These are phyloP conservation scores for Pseudozyma sp. DNA, from an alignment of 1,284 basidiomycete species.

Conservation along the genomic window DNA sequence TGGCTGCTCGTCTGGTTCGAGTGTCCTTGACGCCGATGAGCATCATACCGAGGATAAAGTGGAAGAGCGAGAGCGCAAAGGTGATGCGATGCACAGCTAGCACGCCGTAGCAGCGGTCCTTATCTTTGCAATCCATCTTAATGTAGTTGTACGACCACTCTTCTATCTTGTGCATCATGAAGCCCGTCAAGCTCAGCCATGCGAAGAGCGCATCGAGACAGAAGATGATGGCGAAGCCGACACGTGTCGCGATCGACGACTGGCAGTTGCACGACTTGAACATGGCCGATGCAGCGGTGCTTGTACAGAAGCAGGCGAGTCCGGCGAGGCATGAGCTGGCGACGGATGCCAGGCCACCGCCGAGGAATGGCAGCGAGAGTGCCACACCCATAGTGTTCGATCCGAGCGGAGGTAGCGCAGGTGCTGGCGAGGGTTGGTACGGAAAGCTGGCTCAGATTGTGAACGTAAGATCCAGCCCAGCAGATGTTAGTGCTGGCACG, in stretches of 20 bases:
- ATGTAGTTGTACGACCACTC: constrained; percentile 96
- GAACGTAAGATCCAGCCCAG: too few relatives aligned
- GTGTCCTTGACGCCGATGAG: constrained; percentile 91
- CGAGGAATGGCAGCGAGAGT: constrained; percentile 86
- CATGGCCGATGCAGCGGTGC: constrained; percentile 92
- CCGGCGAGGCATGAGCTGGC: constrained; percentile 67
- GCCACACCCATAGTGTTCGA: constrained; percentile 78
- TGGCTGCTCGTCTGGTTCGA: constrained; percentile 86
- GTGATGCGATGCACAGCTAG: constrained; percentile 98
- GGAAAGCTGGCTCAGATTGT: neutral
- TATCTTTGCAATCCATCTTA: constrained; percentile 94
- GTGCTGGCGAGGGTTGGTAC: neutral
- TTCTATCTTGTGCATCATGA: constrained; percentile 87
- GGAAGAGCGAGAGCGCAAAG: constrained; percentile 91
- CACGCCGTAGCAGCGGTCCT: constrained; percentile 90
- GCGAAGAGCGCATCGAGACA: constrained; percentile 94
- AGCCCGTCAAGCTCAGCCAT: constrained; percentile 92
- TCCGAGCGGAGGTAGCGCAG: constrained; percentile 4
- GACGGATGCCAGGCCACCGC: constrained; percentile 78
- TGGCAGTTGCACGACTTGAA: constrained; percentile 99
- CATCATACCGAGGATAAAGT: constrained; percentile 81
- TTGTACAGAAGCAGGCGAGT: constrained; percentile 73
- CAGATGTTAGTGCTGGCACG: too few relatives aligned
- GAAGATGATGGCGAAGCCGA: constrained; percentile 97
- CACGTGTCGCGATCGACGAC: constrained; percentile 95